Evolutionary conservation across 2,329 filamentous ascomycete species (phyloP), one percentile per base, ranked within the genome.

Genomic region (Myriangium duriaei): DNA sequence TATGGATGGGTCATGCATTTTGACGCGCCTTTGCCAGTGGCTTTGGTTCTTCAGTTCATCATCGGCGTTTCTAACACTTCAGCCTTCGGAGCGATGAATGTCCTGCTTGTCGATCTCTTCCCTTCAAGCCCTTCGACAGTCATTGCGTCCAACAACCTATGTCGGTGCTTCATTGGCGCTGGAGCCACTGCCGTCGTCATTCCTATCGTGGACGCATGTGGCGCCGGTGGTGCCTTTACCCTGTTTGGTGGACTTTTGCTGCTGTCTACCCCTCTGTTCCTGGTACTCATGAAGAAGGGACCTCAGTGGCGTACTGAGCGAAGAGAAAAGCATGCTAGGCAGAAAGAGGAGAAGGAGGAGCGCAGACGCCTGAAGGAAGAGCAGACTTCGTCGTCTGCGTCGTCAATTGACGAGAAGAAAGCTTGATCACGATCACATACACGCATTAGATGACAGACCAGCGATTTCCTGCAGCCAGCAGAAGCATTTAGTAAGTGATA

Each of bases 51-150:
- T 3, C 53, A 82, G 1, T 59, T 61, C 11, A 42, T 76, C 5
- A 73, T 74, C 2, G 61, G 73, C 2, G 59, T 60, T 2, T 67
- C 67, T 4, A 60, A 74, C 10, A 76, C 75, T 3, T 75, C 72
- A 1, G 68, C 71, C 0, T 81, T 81, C 51, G 59, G 58, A n/a
- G 53, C 53, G 0, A 57, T 64, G 46, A 59, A 52, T 35, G 57
- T 60, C 21, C 51, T 64, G 40, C 47, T 66, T 2, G 53, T 65
- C 9, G 62, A 66, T 42, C 39, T 65, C 7, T 60, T 63, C 31
- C 57, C 58, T 16, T 46, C 55, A 12, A 48, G 54, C 12, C 58
- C 62, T 1, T 54, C 58, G 11, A 61, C 60, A 12, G 61, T 60
- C 0, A 62, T 59, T 2, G 61, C 61, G 1, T 59, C 53, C 4